A percentile compares a stretch with the other conserved stretches of the same genome.
These are phyloP conservation scores for Aspergillus felis DNA, from an alignment of 2,329 filamentous ascomycete species.

Conservation along the genomic window DNA sequence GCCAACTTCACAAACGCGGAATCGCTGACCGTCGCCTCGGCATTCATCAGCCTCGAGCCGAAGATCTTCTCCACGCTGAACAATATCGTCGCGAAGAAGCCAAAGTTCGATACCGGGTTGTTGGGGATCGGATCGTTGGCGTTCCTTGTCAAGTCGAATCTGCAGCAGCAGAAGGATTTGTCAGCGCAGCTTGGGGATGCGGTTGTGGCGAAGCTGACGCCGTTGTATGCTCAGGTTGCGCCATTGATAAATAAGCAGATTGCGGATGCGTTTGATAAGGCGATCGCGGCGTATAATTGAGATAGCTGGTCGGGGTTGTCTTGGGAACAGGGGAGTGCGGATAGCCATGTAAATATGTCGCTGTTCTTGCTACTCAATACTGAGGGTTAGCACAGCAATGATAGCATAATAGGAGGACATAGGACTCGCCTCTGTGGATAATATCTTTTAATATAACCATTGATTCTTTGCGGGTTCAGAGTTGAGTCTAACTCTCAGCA, in stretches of 20 bases:
- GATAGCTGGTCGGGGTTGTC: no score
- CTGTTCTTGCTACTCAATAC: no score
- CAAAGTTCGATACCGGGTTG: slow-evolving; percentile 14
- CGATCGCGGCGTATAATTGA: slow-evolving; percentile 10
- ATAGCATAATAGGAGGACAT: no score
- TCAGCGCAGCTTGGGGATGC: slow-evolving; percentile 11
- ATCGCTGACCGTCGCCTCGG: slow-evolving; percentile 9
- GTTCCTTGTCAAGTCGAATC: slow-evolving; percentile 13
- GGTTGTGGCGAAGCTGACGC: slow-evolving; percentile 11
- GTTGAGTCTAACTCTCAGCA: no score
- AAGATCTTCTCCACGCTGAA: slow-evolving; percentile 15
- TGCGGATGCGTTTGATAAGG: slow-evolving; percentile 11
- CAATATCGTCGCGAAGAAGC: slow-evolving; percentile 16
- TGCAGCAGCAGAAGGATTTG: slow-evolving; percentile 12
- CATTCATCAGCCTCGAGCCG: slow-evolving; percentile 14
- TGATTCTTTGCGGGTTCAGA: no score
- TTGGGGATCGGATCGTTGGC: slow-evolving; percentile 14
- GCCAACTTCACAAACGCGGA: slow-evolving; percentile 15
- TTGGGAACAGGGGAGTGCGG: no score
- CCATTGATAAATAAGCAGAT: slow-evolving; percentile 14
- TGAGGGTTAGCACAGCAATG: no score
- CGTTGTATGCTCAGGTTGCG: slow-evolving; percentile 11
- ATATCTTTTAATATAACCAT: no score
- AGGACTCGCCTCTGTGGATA: no score
- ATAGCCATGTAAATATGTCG: no score